Percentiles rank a stretch among this genome's conserved stretches.
Evolutionary conservation across 345 rosid genomes (phyloP).

Genomic region (Hypericum perforatum): DNA sequence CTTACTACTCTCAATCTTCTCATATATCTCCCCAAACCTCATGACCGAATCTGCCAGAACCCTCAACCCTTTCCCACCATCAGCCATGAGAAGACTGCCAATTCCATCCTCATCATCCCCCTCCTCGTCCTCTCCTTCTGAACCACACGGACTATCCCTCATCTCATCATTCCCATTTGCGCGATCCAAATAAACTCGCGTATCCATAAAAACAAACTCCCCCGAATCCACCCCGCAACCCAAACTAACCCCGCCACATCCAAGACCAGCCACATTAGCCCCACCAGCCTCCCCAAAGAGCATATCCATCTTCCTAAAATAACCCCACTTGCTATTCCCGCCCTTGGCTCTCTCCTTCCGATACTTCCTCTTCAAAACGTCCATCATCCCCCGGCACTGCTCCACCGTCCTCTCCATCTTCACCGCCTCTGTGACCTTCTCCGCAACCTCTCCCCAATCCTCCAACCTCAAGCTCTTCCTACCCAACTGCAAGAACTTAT

Average conservation of each 20-base stretch:
- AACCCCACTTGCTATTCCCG: constrained; percentile 29
- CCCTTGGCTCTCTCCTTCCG: constrained; percentile 32
- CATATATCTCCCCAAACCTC: constrained; percentile 46
- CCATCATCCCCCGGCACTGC: constrained; percentile 40
- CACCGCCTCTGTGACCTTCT: constrained; percentile 32
- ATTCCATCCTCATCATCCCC: constrained; percentile 25
- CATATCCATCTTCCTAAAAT: constrained; percentile 47
- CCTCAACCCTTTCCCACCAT: constrained; percentile 19
- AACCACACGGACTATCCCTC: constrained; percentile 52
- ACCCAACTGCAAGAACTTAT: constrained; percentile 40
- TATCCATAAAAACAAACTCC: constrained; percentile 44
- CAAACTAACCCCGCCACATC: constrained; percentile 18
- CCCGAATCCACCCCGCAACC: constrained; percentile 56
- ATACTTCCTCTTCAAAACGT: constrained; percentile 38
- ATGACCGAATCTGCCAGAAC: constrained; percentile 41
- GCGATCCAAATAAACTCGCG: constrained; percentile 38
- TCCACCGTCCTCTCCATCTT: constrained; percentile 21
- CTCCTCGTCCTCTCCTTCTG: constrained; percentile 27
- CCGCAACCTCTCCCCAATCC: constrained; percentile 47
- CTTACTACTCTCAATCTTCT: constrained; percentile 49
- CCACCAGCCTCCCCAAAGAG: constrained; percentile 24
- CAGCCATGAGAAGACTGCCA: constrained; percentile 10
- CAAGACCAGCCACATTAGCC: neutral
- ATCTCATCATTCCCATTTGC: constrained; percentile 49
- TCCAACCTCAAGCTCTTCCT: constrained; percentile 44